Base-by-base conservation (phyloP, 768 basidiomycete species). In the Tubosaeta sp. region DNA sequence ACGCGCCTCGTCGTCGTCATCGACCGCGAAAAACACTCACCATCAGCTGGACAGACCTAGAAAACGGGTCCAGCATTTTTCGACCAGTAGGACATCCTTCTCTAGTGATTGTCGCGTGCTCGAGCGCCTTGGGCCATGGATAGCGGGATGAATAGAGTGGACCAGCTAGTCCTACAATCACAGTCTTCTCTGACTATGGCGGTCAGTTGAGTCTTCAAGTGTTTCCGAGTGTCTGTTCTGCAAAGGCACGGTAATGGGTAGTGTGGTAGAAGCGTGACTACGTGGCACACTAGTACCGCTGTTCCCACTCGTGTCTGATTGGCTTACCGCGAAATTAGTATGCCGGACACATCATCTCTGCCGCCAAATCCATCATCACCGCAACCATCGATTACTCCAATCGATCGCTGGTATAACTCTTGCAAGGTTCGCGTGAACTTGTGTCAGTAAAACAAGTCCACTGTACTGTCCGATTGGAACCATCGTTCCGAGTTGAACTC, bases 231-330 rank as follows among this genome's bases (percentile, higher is more conserved):
- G 29, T 26, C 8, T 19, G 51, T 46, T 49, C 16, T 48, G 46
- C 29, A 14, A 51, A 48, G 46, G 48, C 32, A 29, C 39, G 38
- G 53, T 51, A 19, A 17, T 56, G 57, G 62, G 37, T 26, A 14
- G 54, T 54, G 62, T 59, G 53, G 45, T 45, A 46, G 43, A 62
- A 38, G 41, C 45, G 37, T 32, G 55, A 22, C 43, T 49, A 42
- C 43, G 52, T 54, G 62, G 58, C 50, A 37, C 42, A 11, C 17
- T 38, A 43, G 42, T 44, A 32, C 44, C 43, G 34, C 41, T 22
- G 45, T 63, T 63, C 63, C 60, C 62, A 59, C 63, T 55, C 51
- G 41, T 62, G 63, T 50, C 38, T 38, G 48, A 57, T 61, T 53
- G 59, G 50, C 17, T 26, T 48, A 35, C 22, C 50, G 17, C 14